A percentile compares a stretch with the other conserved stretches of the same genome.
These are phyloP conservation scores for Cymodocea nodosa DNA, from an alignment of 116 monocot genomes.

Conservation along the genomic window DNA sequence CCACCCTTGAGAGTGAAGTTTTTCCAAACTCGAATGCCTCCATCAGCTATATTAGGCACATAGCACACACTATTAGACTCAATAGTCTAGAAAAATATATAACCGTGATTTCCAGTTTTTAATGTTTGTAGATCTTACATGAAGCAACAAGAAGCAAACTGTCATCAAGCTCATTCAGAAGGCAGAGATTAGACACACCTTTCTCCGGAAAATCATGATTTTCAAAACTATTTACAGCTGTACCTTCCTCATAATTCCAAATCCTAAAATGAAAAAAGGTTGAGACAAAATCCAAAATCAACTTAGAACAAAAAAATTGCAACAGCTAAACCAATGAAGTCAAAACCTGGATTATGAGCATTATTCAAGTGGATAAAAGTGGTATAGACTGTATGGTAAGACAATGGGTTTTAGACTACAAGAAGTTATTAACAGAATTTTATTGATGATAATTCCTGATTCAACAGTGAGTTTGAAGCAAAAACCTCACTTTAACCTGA, in stretches of 20 bases:
- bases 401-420: too few relatives aligned
- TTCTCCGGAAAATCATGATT: conserved; percentile 74
- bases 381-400: too few relatives aligned
- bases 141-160: conserved; percentile 88
- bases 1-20: conserved; percentile 51
- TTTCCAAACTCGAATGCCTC: conserved; percentile 85
- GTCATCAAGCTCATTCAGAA: conserved; percentile 96
- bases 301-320: not conserved
- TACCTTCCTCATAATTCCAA: conserved; percentile 93
- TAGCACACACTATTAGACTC: not conserved
- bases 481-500: too few relatives aligned
- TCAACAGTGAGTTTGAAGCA: too few relatives aligned
- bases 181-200: conserved; percentile 87
- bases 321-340: not conserved
- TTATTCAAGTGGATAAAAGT: too few relatives aligned
- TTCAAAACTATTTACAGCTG: conserved; percentile 58
- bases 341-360: too few relatives aligned
- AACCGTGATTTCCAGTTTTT: not conserved
- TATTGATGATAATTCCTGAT: too few relatives aligned
- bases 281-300: not conserved
- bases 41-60: conserved; percentile 60
- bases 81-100: not conserved
- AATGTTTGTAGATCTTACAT: conserved; percentile 24
- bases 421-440: too few relatives aligned
- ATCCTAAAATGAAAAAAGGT: conserved; percentile 31